phyloP scores from a whole-genome alignment of 768 basidiomycete species.

The Collybiopsis luxurians region DNA sequence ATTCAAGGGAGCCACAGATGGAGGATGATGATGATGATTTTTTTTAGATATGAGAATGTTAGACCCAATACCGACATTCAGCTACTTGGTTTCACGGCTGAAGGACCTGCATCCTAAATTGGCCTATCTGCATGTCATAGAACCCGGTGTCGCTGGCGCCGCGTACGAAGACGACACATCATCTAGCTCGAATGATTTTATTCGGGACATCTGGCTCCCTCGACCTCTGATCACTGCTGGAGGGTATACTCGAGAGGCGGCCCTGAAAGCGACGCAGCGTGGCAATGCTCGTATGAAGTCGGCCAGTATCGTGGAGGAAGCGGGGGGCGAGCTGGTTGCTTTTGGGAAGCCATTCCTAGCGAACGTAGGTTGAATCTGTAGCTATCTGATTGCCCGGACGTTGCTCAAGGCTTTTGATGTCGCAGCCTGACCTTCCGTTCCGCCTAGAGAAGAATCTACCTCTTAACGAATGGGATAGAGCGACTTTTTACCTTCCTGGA shows the following conservation, averaged over 20 bases:
- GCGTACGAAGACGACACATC: neutral
- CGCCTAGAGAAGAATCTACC: conserved; percentile 23
- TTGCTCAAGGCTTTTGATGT: neutral
- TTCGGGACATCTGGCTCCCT: conserved; percentile 44
- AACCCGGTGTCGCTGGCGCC: conserved; percentile 16
- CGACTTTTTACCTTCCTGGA: conserved; percentile 23
- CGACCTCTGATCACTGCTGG: conserved; percentile 40
- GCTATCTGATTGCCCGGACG: neutral
- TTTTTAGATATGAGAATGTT: conserved; percentile 45
- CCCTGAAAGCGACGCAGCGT: conserved; percentile 16
- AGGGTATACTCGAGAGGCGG: conserved; percentile 39
- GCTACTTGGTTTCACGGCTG: conserved; percentile 25
- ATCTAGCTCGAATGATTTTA: conserved; percentile 36
- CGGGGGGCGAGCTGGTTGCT: conserved; percentile 23
- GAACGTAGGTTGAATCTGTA: conserved; percentile 22
- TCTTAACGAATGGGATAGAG: conserved; percentile 18
- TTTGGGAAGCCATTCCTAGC: conserved; percentile 29
- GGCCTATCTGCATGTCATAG: conserved; percentile 41
- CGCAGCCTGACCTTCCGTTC: conserved; percentile 29
- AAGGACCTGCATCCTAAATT: conserved; percentile 27
- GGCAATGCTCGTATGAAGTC: too few species aligned
- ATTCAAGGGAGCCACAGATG: too few species aligned
- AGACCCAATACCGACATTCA: conserved; percentile 42
- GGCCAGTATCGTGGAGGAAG: conserved; percentile 9
- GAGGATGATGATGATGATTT: neutral